Evolutionary conservation across 768 basidiomycete genomes (phyloP).

Genomic region (Saitozyma sp.): DNA sequence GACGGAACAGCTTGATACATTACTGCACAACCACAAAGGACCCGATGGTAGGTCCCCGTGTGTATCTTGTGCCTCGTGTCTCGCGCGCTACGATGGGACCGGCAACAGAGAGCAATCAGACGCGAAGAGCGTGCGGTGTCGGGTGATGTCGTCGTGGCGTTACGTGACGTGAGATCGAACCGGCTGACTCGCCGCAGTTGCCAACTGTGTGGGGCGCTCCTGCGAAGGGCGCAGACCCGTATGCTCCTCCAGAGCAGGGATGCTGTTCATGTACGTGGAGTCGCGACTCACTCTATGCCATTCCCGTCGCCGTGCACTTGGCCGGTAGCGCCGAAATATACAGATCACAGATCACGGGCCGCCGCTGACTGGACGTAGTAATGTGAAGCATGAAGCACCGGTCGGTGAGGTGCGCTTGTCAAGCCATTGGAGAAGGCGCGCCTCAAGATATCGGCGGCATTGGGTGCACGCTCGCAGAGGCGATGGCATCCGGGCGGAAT

Average conservation of each 20-base stretch:
- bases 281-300: neutral
- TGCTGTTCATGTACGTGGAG: slow-evolving; percentile 45
- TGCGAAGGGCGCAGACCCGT: slow-evolving; percentile 89
- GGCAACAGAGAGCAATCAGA: neutral
- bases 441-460: no score
- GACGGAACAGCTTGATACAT: slow-evolving; percentile 70
- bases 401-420: no score
- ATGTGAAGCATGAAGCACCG: no score
- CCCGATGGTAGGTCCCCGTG: slow-evolving; percentile 45
- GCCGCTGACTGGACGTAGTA: no score
- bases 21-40: slow-evolving; percentile 94
- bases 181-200: slow-evolving; percentile 58
- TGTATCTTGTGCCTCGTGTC: neutral
- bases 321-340: neutral
- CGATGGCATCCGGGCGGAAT: no score
- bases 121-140: no score
- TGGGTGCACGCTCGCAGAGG: no score
- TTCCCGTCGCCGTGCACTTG: neutral
- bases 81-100: neutral
- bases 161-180: neutral
- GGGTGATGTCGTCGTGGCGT: neutral
- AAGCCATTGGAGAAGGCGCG: no score
- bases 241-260: slow-evolving; percentile 66
- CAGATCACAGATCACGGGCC: no score
- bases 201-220: slow-evolving; percentile 97